Conservation (phyloP, 106 monocot species). For the Dioscorea alata region DNA sequence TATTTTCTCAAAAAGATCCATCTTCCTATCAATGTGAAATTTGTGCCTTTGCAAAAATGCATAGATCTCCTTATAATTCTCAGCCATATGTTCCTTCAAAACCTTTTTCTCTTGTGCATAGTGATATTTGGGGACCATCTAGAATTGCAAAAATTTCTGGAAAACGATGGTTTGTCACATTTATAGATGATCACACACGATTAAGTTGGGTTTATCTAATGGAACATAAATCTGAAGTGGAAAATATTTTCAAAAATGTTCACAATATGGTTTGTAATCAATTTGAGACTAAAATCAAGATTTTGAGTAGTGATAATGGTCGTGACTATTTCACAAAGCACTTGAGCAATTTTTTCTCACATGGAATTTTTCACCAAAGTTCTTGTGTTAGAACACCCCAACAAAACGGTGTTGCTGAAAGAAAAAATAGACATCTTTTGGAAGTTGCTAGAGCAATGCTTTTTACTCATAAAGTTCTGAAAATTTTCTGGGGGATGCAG, state of each 20-base stretch:
- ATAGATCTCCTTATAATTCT: neutral
- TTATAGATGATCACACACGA: neutral
- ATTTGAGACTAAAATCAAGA: neutral
- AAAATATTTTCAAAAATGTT: neutral
- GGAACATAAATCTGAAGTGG: neutral
- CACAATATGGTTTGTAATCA: neutral
- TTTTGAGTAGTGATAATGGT: neutral
- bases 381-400: neutral
- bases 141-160: neutral
- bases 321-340: neutral
- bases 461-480: neutral
- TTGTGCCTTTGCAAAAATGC: neutral
- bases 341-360: neutral
- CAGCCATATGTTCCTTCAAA: neutral
- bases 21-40: neutral
- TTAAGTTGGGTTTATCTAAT: neutral
- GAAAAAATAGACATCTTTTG: neutral
- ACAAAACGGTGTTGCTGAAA: neutral
- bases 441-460: neutral
- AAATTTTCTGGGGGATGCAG: neutral
- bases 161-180: neutral
- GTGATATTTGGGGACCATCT: neutral
- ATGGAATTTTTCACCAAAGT: neutral
- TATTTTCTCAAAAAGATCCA: neutral
- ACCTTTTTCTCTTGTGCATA: neutral